These are phyloP conservation scores for Phytophthora foliorum DNA, from an alignment of 352 stramenopile genomes.

Conservation along the genomic window DNA sequence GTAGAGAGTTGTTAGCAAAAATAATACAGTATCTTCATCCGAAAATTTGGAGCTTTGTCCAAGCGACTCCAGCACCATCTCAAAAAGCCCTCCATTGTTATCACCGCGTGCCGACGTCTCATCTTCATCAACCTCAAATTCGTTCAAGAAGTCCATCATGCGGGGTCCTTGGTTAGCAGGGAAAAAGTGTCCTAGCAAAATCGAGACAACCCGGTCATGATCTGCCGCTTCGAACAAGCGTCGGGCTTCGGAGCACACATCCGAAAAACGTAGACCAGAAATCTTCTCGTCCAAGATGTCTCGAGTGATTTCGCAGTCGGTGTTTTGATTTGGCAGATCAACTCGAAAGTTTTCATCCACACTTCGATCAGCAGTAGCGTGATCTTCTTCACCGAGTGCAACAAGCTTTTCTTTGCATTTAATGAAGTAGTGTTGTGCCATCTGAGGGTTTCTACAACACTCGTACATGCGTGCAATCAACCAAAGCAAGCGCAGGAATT, in stretches of 20 bases:
- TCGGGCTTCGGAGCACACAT: slow-evolving; percentile 63
- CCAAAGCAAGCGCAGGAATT: slow-evolving; percentile 66
- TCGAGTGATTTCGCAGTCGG: slow-evolving; percentile 46
- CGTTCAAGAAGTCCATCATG: slow-evolving; percentile 62
- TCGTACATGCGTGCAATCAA: slow-evolving; percentile 63
- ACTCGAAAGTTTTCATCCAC: slow-evolving; percentile 26
- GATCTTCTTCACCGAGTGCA: slow-evolving; percentile 7
- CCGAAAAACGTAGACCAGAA: slow-evolving; percentile 58
- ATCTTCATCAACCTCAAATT: slow-evolving; percentile 54
- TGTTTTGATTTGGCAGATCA: slow-evolving; percentile 57
- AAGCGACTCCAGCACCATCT: slow-evolving; percentile 56
- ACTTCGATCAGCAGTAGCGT: background rate
- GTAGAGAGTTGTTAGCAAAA: slow-evolving; percentile 55
- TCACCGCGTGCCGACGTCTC: slow-evolving; percentile 2
- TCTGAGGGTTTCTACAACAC: slow-evolving; percentile 45
- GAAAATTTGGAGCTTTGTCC: slow-evolving; percentile 45
- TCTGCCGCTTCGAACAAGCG: slow-evolving; percentile 44
- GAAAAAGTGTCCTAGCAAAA: slow-evolving; percentile 66
- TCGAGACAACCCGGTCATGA: slow-evolving; percentile 51
- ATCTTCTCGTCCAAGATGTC: slow-evolving; percentile 60
- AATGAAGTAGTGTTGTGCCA: slow-evolving; percentile 63
- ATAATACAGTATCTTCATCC: slow-evolving; percentile 36
- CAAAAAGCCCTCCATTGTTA: slow-evolving; percentile 39
- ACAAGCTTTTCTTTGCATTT: slow-evolving; percentile 59
- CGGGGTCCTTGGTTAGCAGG: slow-evolving; percentile 52